Conservation (phyloP, 352 stramenopile species). For the Phytophthora aleatoria region DNA sequence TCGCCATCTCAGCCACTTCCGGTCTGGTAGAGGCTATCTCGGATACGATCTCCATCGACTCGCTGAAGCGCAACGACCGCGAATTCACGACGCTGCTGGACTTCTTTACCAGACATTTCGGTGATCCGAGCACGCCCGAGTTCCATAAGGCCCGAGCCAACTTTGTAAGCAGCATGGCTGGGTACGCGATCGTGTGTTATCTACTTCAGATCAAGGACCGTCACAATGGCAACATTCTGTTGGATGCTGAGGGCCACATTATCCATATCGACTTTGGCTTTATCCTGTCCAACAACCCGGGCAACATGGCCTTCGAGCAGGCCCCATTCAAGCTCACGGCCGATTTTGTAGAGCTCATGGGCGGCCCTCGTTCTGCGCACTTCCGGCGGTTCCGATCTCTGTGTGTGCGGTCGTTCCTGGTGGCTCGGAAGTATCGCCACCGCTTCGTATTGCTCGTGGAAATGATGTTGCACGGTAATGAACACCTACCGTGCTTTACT, state of each 20-base stretch:
- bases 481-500: conserved; percentile 96
- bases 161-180: conserved; percentile 87
- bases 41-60: conserved; percentile 98
- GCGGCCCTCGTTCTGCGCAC: conserved; percentile 89
- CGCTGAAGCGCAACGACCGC: conserved; percentile 96
- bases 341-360: conserved; percentile 97
- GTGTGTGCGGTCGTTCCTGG: conserved; percentile 96
- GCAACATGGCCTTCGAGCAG: conserved; percentile 95
- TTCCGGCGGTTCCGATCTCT: conserved; percentile 96
- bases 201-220: conserved; percentile 98
- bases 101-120: conserved; percentile 96
- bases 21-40: conserved; percentile 97
- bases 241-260: conserved; percentile 95
- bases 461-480: conserved; percentile 97
- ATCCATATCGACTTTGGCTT: conserved; percentile 98
- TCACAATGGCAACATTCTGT: conserved; percentile 98
- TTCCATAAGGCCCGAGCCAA: conserved; percentile 85
- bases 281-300: conserved; percentile 93
- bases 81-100: conserved; percentile 91
- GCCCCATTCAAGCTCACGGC: conserved; percentile 98
- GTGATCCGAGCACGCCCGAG: conserved; percentile 64
- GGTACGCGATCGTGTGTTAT: conserved; percentile 96
- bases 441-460: conserved; percentile 96
- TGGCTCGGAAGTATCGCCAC: conserved; percentile 94
- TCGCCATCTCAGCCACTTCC: conserved; percentile 92